Evolutionary conservation across 495 filamentous ascomycete species (phyloP), one percentile per base, ranked within the genome.

Genomic region (Chaetomidium leptoderma): DNA sequence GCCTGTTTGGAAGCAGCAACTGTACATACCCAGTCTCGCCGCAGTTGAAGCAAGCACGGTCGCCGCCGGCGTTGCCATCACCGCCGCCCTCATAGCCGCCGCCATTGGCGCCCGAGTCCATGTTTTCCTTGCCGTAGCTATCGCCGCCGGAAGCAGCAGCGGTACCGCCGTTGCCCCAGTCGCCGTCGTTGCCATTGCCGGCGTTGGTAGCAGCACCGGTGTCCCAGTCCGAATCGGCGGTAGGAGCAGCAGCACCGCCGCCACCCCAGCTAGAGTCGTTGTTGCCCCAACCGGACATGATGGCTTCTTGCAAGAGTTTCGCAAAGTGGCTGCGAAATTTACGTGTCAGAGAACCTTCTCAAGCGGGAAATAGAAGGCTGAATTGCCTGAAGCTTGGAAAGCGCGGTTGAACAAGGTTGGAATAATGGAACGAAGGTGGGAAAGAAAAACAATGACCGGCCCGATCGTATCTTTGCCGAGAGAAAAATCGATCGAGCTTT

Each of bases 31-130:
- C 88, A 57, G 77, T 70, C 65, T 90, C 71, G 35, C 86, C 88
- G 60, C 90, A 95, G 66, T 90, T 91, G 79, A 84, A 95, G 74
- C 90, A 95, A 32, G 75, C 80, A 24, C 75, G 76, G 32, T 69
- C 67, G 11, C 59, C 60, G 44, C 78, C 83, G 80, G 77, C 67
- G 84, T 87, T 85, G 81, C 79, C 82, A 81, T 80, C 81, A 76
- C 42, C n/a, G n/a, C n/a, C n/a, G n/a, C n/a, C 49, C 8, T 21
- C 37, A n/a, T 47, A 29, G 21, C 30, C 45, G 24, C 26, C n/a
- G 24, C n/a, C n/a, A n/a, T n/a, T 37, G 17, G 26, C 27, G 35
- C 24, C 46, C 7, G 19, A 4, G 40, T 24, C 33, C 51, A 30
- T 30, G 23, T 39, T 30, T 24, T 57, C 53, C 27, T 24, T 33